Evolutionary conservation across 2,329 filamentous ascomycete genomes (phyloP).

Genomic region (Scopulariopsis brevicaulis): DNA sequence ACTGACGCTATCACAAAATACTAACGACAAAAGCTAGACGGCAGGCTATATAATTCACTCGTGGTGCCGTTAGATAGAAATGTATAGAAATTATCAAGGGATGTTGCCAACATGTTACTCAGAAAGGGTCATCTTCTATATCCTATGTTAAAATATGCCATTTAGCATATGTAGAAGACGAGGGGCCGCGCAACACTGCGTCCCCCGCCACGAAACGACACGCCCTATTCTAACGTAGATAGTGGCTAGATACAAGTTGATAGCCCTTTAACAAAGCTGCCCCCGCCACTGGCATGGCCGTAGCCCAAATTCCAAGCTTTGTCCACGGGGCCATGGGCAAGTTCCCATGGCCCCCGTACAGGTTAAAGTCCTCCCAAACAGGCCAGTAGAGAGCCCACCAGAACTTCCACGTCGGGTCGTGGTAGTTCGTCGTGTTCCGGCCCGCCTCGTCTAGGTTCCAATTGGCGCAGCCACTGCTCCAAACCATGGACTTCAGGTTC

Average conservation of each 20-base stretch:
- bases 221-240: background rate
- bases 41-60: too few relatives aligned
- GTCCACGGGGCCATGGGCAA: background rate
- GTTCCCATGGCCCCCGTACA: background rate
- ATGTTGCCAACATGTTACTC: too few relatives aligned
- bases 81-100: too few relatives aligned
- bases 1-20: too few relatives aligned
- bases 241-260: background rate
- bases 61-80: too few relatives aligned
- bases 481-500: conserved; percentile 20
- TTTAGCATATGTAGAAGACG: too few relatives aligned
- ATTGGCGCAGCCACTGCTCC: conserved; percentile 18
- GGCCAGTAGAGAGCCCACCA: conserved; percentile 25
- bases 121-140: too few relatives aligned
- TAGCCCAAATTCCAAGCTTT: background rate
- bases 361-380: conserved; percentile 14
- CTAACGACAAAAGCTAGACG: too few relatives aligned
- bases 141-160: too few relatives aligned
- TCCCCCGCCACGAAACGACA: too few relatives aligned
- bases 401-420: conserved; percentile 19
- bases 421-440: conserved; percentile 22
- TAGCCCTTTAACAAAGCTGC: background rate
- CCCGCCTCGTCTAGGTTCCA: conserved; percentile 20
- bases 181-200: too few relatives aligned
- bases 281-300: background rate